Evolutionary conservation across 345 rosid species (phyloP), one percentile per base, ranked within the genome.

Genomic region (Conringia planisiliqua): DNA sequence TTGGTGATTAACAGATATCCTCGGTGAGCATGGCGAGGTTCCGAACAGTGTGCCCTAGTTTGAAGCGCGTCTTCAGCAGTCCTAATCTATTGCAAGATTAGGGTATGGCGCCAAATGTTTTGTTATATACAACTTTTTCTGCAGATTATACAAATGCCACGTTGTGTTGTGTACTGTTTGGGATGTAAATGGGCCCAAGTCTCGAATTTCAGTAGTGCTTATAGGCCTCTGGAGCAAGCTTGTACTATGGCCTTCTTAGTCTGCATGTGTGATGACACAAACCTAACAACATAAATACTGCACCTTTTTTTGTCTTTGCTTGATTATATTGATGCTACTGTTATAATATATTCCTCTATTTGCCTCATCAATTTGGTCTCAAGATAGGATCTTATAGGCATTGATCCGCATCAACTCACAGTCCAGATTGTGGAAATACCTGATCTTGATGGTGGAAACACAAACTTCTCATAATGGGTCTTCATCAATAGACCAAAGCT

Each of bases 61-160:
- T 93, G 86, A 93, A 90, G 88, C 93, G 98, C 3, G 84, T 91
- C 70, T 93, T 78, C 73, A 78, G 81, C 81, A 72, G 81, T 43
- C 77, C 81, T 7, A 78, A 59, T 60, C 77, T 72, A 33, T 20
- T 72, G 56, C 81, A 78, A 59, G 81, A 78, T 59, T 78, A 78
- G 73, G 68, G 36, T 44, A 42, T 11, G 68, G 59, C 35, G 27
- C 62, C 56, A 7, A 5, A 17, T 63, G 59, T 63, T 52, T 70
- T 1, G 12, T 55, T 63, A 26, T 36, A 63, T 56, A 43, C 51
- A 69, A 52, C 35, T 35, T 60, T 12, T 39, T 10, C 55, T 75
- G 48, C 63, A 32, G 63, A 43, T 24, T 32, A 62, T 44, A 56
- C 18, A 73, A 44, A 48, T 18, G 59, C 4, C 33, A 38, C 52